Conservation (phyloP, 352 stramenopile species). For the Globisporangium emineosum region DNA sequence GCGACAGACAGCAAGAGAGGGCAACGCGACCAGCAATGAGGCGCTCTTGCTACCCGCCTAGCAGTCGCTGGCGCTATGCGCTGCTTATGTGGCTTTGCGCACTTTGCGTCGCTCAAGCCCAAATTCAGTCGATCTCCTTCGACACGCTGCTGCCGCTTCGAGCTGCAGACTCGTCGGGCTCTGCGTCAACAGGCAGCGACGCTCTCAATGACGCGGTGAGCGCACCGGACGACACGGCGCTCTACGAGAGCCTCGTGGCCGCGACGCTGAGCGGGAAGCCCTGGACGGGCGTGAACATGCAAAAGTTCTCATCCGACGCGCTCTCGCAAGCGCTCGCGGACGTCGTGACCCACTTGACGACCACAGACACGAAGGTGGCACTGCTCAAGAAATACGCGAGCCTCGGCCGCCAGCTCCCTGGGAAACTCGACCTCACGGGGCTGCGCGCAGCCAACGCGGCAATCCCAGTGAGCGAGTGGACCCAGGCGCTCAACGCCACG, state of each 20-base stretch:
- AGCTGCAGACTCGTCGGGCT: background rate
- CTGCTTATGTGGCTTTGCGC: background rate
- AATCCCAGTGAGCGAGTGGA: background rate
- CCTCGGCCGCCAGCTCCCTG: background rate
- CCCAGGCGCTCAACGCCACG: background rate
- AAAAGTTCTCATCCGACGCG: background rate
- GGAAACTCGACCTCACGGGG: conserved; percentile 1
- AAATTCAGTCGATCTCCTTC: background rate
- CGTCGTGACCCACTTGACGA: background rate
- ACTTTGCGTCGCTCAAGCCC: background rate
- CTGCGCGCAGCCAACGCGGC: background rate
- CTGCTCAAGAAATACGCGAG: background rate
- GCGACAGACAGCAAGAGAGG: too few relatives aligned
- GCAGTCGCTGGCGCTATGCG: background rate
- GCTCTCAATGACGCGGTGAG: background rate
- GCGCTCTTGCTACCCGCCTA: background rate
- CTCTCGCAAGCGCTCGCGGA: background rate
- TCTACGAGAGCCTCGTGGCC: background rate
- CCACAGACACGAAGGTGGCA: background rate
- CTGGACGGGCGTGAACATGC: background rate
- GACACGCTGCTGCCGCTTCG: background rate
- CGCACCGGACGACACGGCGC: background rate
- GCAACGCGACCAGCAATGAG: background rate
- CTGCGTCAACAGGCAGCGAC: background rate
- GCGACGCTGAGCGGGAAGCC: background rate